Evolutionary conservation across 441 rosid species (phyloP), one percentile per base, ranked within the genome.

Genomic region (Bruguiera hainesii): DNA sequence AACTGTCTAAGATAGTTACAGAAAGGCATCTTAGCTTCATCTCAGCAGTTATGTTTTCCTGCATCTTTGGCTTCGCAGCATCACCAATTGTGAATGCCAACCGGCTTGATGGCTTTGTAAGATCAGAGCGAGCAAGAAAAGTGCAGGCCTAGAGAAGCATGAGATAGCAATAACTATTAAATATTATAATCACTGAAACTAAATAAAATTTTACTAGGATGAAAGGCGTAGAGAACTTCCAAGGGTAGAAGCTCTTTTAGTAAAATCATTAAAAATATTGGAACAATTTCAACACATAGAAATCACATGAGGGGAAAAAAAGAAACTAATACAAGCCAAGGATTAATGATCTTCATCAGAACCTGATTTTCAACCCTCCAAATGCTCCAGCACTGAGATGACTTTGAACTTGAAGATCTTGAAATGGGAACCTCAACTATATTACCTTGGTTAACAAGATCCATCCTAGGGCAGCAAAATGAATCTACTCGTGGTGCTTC

Each of bases 311-410:
- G n/a, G 7, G n/a, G 1, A 7, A 33, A 33, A 33, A 50, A 51
- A 37, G 39, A 31, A 16, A 49, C 21, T 65, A 67, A 37, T 57
- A 42, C 8, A 63, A 64, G 56, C 60, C 39, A 70, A 31, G 57
- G 63, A 46, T 62, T 26, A 52, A 26, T 23, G 58, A 55, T 20
- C 18, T 60, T 51, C 20, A 69, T 65, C 52, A 71, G 30, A 74
- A 96, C 99, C 99, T 93, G 99, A 84, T 96, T 96, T 73, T 89
- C 97, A 75, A 96, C 89, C 83, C 84, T 93, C 99, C 99, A 96
- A 76, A 96, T 79, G 84, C 98, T 89, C 99, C 98, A 96, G 85
- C 89, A 82, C 63, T 88, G 96, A 71, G 88, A 86, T 55, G 85
- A 80, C 82, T 82, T 91, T 66, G 96, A 83, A 77, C 86, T 87